phyloP scores from a whole-genome alignment of 495 filamentous ascomycete genomes.

The Aspergillus hancockii region DNA sequence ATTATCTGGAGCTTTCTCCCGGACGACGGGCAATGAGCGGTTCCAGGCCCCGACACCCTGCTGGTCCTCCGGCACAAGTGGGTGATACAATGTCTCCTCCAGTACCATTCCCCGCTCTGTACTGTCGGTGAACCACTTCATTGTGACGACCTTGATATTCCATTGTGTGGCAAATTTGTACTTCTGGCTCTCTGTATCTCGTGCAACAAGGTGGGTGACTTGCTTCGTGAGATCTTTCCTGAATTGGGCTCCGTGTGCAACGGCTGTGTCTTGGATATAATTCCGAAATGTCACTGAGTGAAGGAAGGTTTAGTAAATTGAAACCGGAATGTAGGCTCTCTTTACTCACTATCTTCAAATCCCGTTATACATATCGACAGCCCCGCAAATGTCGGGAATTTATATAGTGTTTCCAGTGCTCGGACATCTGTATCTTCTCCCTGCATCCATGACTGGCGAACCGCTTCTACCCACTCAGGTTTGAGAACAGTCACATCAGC shows the following conservation, averaged over 20 bases:
- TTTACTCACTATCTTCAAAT: constrained; percentile 74
- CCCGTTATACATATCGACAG: constrained; percentile 87
- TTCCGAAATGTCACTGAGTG: constrained; percentile 63
- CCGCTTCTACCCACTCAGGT: constrained; percentile 80
- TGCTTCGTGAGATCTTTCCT: constrained; percentile 78
- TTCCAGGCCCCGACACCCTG: constrained; percentile 81
- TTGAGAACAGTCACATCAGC: constrained; percentile 79
- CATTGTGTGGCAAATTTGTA: constrained; percentile 82
- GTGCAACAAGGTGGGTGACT: constrained; percentile 85
- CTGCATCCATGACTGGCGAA: constrained; percentile 77
- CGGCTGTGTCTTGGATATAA: constrained; percentile 63
- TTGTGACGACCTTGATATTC: constrained; percentile 72
- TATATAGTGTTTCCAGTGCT: constrained; percentile 62
- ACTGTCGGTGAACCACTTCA: constrained; percentile 86
- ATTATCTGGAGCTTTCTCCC: constrained; percentile 24
- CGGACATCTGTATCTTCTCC: constrained; percentile 77
- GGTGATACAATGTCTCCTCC: constrained; percentile 81
- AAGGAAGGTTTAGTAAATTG: constrained; percentile 18
- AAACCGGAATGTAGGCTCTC: background rate
- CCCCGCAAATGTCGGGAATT: constrained; percentile 59
- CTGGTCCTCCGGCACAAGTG: constrained; percentile 62
- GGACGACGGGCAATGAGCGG: constrained; percentile 41
- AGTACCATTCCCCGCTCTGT: constrained; percentile 90
- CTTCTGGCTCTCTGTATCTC: constrained; percentile 77
- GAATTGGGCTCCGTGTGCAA: constrained; percentile 74